Conservation (phyloP, 2,329 filamentous ascomycete species). For the Aureobasidium zeae region DNA sequence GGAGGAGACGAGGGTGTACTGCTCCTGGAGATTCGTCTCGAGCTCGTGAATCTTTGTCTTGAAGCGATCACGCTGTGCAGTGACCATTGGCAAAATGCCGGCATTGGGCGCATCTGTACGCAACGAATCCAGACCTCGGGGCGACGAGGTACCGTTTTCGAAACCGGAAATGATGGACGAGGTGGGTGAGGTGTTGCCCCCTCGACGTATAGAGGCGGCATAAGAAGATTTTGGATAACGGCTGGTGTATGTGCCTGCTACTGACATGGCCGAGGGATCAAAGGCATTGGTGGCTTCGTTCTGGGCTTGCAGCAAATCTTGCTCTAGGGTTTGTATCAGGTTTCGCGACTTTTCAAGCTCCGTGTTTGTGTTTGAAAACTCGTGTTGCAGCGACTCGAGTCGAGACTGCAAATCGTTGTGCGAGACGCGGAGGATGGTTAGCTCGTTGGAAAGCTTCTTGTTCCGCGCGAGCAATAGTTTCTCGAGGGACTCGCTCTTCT, state of each 20-base stretch:
- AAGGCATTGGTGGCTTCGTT: constrained; percentile 75
- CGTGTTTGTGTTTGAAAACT: constrained; percentile 70
- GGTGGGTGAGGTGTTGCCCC: constrained; percentile 74
- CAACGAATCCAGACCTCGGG: constrained; percentile 46
- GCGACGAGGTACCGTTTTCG: constrained; percentile 50
- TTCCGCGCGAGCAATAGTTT: constrained; percentile 86
- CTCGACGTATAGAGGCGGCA: constrained; percentile 50
- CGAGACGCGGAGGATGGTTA: constrained; percentile 85
- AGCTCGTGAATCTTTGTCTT: constrained; percentile 91
- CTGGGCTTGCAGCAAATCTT: constrained; percentile 80
- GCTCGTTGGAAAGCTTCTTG: constrained; percentile 90
- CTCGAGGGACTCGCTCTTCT: constrained; percentile 67
- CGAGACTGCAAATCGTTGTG: constrained; percentile 82
- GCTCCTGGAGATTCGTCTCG: constrained; percentile 79
- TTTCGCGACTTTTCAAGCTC: constrained; percentile 79
- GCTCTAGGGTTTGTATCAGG: constrained; percentile 81
- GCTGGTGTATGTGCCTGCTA: constrained; percentile 82
- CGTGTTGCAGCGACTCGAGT: constrained; percentile 70
- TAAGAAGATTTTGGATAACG: constrained; percentile 60
- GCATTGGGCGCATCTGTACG: constrained; percentile 58
- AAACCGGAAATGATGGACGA: constrained; percentile 99
- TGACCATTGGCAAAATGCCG: constrained; percentile 94
- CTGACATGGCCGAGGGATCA: constrained; percentile 75
- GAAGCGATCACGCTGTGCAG: constrained; percentile 94
- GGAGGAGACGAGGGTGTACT: constrained; percentile 71